These are phyloP conservation scores for Phytophthora sansomeana DNA, from an alignment of 352 stramenopile species.

Conservation along the genomic window DNA sequence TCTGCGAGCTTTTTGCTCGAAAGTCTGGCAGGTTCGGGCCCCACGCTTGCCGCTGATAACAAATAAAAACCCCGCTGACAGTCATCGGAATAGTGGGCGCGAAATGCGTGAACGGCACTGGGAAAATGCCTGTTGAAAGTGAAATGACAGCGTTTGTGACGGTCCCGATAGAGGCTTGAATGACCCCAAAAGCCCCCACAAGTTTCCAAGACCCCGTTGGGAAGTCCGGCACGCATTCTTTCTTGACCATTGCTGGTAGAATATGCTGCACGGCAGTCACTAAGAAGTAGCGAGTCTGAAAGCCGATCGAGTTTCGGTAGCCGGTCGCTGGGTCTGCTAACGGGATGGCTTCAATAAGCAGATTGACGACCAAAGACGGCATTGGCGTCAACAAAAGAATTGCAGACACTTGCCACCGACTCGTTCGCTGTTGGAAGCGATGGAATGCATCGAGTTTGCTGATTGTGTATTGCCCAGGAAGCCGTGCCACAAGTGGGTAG, in stretches of 20 bases:
- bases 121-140: conserved; percentile 34
- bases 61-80: conserved; percentile 18
- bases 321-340: conserved; percentile 22
- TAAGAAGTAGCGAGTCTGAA: conserved; percentile 38
- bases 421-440: conserved; percentile 5
- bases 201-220: conserved; percentile 12
- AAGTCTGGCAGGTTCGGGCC: conserved; percentile 19
- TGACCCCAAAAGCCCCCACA: conserved; percentile 9
- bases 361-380: conserved; percentile 36
- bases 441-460: conserved; percentile 24
- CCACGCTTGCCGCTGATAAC: conserved; percentile 14
- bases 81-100: conserved; percentile 29
- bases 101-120: conserved; percentile 45
- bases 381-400: conserved; percentile 40
- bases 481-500: no score
- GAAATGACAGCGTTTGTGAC: conserved; percentile 28
- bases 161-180: conserved; percentile 28
- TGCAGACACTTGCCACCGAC: not conserved
- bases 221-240: conserved; percentile 42
- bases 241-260: conserved; percentile 16
- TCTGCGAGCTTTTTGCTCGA: conserved; percentile 9
- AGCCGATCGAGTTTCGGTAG: conserved; percentile 26
- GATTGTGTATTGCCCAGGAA: not conserved
- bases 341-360: conserved; percentile 40
- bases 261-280: conserved; percentile 21